Conservation (phyloP, 176 grass and related monocot genomes). For the Musa itinerans region DNA sequence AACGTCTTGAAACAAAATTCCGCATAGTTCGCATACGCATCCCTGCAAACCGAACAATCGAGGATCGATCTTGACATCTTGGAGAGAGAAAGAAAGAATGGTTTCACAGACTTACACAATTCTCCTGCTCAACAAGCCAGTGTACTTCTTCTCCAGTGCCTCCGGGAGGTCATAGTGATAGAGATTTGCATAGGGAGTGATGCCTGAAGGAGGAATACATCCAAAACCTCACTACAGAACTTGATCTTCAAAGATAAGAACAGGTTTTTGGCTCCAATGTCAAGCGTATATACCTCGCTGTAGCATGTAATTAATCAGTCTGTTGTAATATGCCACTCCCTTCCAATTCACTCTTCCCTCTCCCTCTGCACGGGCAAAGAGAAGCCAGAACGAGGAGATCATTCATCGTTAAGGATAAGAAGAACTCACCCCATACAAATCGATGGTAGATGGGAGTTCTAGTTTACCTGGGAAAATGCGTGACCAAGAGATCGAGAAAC, state of each 20-base stretch:
- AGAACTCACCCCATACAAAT: neutral
- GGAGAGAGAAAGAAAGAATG: constrained; percentile 2
- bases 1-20: constrained; percentile 79
- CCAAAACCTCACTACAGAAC: neutral
- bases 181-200: constrained; percentile 74
- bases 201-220: constrained; percentile 27
- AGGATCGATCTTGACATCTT: neutral
- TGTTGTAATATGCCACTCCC: constrained; percentile 87
- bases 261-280: neutral
- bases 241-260: neutral
- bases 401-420: neutral
- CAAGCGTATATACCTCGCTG: constrained; percentile 38
- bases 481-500: constrained; percentile 10
- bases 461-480: constrained; percentile 1
- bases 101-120: constrained; percentile 47
- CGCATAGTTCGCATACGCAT: constrained; percentile 57
- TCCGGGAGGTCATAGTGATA: constrained; percentile 92
- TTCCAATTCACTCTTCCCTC: constrained; percentile 57
- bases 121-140: constrained; percentile 61
- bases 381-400: neutral
- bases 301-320: constrained; percentile 72
- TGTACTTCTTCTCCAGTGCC: constrained; percentile 71
- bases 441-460: neutral
- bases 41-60: constrained; percentile 23
- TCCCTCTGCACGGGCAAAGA: constrained; percentile 39